Conservation (phyloP, 2,329 filamentous ascomycete genomes). For the Xylaria digitata region DNA sequence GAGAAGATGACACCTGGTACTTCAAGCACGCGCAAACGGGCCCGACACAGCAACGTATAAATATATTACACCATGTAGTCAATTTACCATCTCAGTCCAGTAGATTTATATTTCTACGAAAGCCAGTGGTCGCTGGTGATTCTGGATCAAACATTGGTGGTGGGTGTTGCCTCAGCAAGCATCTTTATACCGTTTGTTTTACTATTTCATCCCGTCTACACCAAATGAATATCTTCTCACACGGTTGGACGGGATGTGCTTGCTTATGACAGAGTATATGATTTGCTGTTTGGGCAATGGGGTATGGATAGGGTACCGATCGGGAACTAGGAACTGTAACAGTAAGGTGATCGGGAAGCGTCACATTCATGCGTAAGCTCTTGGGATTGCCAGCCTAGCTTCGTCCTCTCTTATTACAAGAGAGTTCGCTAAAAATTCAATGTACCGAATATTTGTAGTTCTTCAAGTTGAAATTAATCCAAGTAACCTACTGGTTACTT, state of each 20-base stretch:
- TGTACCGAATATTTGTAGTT: not conserved
- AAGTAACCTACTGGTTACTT: no score
- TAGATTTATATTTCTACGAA: not conserved
- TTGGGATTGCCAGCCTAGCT: not conserved
- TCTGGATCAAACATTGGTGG: slow-evolving; percentile 1
- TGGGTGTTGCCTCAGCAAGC: not conserved
- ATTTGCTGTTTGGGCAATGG: slow-evolving; percentile 5
- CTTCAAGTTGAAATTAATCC: not conserved
- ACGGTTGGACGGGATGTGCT: slow-evolving; percentile 1
- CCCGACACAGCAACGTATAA: slow-evolving; percentile 62
- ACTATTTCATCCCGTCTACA: slow-evolving; percentile 8
- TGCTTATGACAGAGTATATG: slow-evolving; percentile 18
- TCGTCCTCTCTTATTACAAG: not conserved
- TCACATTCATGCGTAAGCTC: not conserved
- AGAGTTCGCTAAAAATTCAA: not conserved
- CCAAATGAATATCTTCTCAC: not conserved
- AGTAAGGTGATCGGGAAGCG: slow-evolving; percentile 5
- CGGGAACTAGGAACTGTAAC: slow-evolving; percentile 29
- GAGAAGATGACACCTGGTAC: slow-evolving; percentile 67
- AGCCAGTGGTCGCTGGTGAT: not conserved
- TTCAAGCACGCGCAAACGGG: slow-evolving; percentile 66
- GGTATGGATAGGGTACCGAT: slow-evolving; percentile 16
- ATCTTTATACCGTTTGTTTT: slow-evolving; percentile 10
- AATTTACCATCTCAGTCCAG: not conserved
- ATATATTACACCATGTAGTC: slow-evolving; percentile 7